Evolutionary conservation across 2,329 filamentous ascomycete genomes (phyloP), one percentile per base, ranked within the genome.

Genomic region (Cordyceps cateniannulata): DNA sequence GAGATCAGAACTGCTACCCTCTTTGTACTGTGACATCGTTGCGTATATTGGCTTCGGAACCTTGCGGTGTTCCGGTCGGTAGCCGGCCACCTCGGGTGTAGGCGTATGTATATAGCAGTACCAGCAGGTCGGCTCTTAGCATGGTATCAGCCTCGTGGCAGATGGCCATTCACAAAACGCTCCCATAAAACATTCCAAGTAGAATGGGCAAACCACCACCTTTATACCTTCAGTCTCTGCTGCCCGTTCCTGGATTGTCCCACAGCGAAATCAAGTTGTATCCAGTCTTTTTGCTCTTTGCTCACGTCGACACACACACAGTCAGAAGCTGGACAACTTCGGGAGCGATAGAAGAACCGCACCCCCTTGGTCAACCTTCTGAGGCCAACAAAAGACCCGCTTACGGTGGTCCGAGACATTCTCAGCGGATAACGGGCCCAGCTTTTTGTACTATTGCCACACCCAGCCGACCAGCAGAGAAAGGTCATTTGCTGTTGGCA

Each of bases 221-320:
- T 60, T 60, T 60, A 60, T 60, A 60, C 50, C 58, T 54, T 60
- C 58, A 38, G 58, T 44, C 40, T 40, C 44, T 35, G 20, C 50
- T 54, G 58, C 35, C 49, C 42, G 58, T 48, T 48, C 42, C 32
- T 60, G 58, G 40, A 48, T 54, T 60, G 58, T 60, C 58, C 58
- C 58, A 60, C 58, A 16, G 49, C 40, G 29, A 53, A 54, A 60
- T 40, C 58, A n/a, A 48, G 52, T 47, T 49, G 58, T 60, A 60
- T 60, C 58, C 58, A 60, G 51, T 54, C 58, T 60, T 49, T 35
- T 60, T 12, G 20, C 58, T 54, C 48, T 45, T 47, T 47, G 27
- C 58, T 60, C 58, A 49, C 50, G 18, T 48, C 16, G 29, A 60
- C 29, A 54, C 49, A 59, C 49, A 60, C 49, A 38, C n/a, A 10